Evolutionary conservation across 2,329 filamentous ascomycete species (phyloP).

Genomic region (Raffaelea ambrosiae): DNA sequence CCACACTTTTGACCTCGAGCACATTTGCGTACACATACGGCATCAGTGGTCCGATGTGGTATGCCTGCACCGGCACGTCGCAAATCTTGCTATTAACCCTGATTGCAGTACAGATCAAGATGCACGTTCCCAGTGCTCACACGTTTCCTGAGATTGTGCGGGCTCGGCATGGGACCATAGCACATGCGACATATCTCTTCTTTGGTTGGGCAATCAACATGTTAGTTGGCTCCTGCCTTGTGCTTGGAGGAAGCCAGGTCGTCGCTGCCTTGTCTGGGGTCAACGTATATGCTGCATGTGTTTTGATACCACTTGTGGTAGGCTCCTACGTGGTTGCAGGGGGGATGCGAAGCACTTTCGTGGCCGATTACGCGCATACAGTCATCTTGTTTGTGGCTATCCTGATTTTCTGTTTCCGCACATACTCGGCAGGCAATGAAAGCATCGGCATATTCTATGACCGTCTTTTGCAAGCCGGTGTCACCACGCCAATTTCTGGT

Average conservation of each 20-base stretch:
- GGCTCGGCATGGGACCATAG: constrained; percentile 24
- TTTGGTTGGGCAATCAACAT: constrained; percentile 31
- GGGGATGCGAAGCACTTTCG: constrained; percentile 29
- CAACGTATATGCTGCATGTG: constrained; percentile 31
- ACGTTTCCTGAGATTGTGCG: constrained; percentile 33
- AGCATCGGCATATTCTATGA: constrained; percentile 28
- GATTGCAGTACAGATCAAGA: constrained; percentile 32
- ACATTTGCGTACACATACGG: constrained; percentile 33
- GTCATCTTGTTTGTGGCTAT: constrained; percentile 29
- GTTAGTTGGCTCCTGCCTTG: constrained; percentile 28
- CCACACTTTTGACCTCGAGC: constrained; percentile 31
- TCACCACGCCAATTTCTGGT: constrained; percentile 21
- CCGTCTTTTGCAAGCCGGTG: constrained; percentile 22
- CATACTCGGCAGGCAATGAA: constrained; percentile 19
- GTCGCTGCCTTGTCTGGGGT: constrained; percentile 30
- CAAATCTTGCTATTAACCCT: constrained; percentile 32
- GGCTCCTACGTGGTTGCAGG: constrained; percentile 30
- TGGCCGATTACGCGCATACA: constrained; percentile 32
- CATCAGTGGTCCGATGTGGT: constrained; percentile 32
- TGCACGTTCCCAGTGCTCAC: constrained; percentile 28
- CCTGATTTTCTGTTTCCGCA: constrained; percentile 27
- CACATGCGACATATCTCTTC: constrained; percentile 29
- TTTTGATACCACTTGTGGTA: constrained; percentile 29
- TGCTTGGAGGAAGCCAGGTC: constrained; percentile 28
- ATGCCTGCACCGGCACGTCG: constrained; percentile 27